These are phyloP conservation scores for Termitomyces sp. DNA, from an alignment of 1,284 basidiomycete species.

Conservation along the genomic window DNA sequence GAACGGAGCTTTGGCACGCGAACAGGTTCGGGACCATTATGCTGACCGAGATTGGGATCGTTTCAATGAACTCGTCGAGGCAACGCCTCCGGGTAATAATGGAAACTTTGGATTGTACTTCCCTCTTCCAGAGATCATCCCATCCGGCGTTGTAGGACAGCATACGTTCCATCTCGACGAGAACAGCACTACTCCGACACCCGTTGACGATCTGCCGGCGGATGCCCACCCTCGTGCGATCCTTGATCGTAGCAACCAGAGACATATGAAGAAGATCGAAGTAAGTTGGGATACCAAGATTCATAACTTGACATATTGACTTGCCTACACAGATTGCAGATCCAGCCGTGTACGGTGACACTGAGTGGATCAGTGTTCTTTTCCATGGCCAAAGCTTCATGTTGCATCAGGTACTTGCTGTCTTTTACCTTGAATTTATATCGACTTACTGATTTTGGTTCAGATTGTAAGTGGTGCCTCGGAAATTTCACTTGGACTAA, in stretches of 20 bases:
- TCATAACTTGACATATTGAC: background rate
- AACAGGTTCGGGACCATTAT: constrained; percentile 72
- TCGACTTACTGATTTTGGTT: background rate
- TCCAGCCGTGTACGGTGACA: constrained; percentile 81
- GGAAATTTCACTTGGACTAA: constrained; percentile 1
- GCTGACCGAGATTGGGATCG: constrained; percentile 60
- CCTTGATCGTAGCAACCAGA: constrained; percentile 76
- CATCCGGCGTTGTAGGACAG: constrained; percentile 64
- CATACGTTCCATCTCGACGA: constrained; percentile 49
- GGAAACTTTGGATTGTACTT: constrained; percentile 68
- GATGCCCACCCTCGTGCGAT: constrained; percentile 74
- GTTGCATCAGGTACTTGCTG: constrained; percentile 79
- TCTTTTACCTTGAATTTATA: background rate
- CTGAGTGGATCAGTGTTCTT: constrained; percentile 92
- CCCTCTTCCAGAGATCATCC: constrained; percentile 81
- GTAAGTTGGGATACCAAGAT: constrained; percentile 35
- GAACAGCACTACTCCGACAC: constrained; percentile 18
- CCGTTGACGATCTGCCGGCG: constrained; percentile 38
- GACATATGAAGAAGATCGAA: constrained; percentile 83
- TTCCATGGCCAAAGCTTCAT: constrained; percentile 99
- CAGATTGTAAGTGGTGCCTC: constrained; percentile 26
- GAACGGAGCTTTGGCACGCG: constrained; percentile 79
- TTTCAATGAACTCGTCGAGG: constrained; percentile 68
- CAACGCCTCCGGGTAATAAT: constrained; percentile 55
- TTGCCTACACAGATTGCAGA: constrained; percentile 54